Evolutionary conservation across 1,284 basidiomycete genomes (phyloP).

Genomic region (Sphagnurus paluster): DNA sequence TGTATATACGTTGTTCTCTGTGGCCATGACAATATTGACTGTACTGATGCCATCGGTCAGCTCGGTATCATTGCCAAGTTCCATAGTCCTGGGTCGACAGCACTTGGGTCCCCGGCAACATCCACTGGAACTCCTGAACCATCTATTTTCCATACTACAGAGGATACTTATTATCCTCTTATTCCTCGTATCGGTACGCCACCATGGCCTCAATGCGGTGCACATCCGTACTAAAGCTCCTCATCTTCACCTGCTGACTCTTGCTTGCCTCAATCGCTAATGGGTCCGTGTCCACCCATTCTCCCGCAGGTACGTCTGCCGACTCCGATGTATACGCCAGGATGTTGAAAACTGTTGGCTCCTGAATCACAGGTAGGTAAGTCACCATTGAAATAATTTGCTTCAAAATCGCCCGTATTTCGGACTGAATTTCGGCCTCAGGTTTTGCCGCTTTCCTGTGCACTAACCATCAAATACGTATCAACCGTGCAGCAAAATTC

Average conservation of each 20-base stretch:
- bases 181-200: constrained; percentile 76
- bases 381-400: constrained; percentile 98
- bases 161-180: too few relatives aligned
- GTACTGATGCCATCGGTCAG: constrained; percentile 18
- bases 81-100: background rate
- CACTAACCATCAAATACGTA: background rate
- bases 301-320: constrained; percentile 84
- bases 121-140: too few relatives aligned
- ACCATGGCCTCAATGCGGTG: constrained; percentile 91
- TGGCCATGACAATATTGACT: constrained; percentile 34
- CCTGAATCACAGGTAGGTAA: constrained; percentile 93
- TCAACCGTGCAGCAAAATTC: constrained; percentile 3
- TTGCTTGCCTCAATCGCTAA: constrained; percentile 94
- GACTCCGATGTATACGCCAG: constrained; percentile 90
- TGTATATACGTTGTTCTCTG: constrained; percentile 22
- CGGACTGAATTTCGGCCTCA: constrained; percentile 93
- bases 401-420: constrained; percentile 97
- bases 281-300: constrained; percentile 95
- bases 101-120: too few relatives aligned
- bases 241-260: constrained; percentile 93
- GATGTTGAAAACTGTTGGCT: constrained; percentile 95
- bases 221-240: constrained; percentile 89
- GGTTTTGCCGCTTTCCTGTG: constrained; percentile 58
- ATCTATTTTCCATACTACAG: too few relatives aligned
- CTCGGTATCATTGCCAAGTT: background rate